Base-by-base conservation (phyloP, 2,329 filamentous ascomycete genomes). In the Verticillium nubilum region DNA sequence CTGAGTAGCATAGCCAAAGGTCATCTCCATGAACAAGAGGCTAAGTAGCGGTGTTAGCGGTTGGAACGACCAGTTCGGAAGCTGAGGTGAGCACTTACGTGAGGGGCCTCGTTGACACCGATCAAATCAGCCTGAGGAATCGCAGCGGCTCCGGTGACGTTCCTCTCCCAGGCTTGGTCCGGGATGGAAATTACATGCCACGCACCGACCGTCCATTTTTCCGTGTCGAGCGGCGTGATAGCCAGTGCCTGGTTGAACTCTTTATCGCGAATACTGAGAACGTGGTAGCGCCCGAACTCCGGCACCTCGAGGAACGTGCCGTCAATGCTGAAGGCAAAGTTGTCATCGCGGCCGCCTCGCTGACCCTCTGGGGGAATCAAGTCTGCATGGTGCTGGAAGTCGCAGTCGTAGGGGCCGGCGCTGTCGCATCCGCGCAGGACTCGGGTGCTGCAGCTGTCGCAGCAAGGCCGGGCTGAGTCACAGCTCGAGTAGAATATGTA, bases 401-500 rank as follows among this genome's bases (percentile, higher is more conserved):
- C 25, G 54, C 54, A 56, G 33, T 56, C 54, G 54, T 28, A 56
- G 7, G 54, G 54, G 5, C 54, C 54, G 25, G 54, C 10, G 12
- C 42, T 28, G 25, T 26, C 54, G 35, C 54, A 56, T 3, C 54
- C 54, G 7, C 54, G 54, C 13, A 56, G 54, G 54, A 56, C 54
- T 10, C 54, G 33, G 13, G 54, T 56, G 54, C 54, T 57, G 35
- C 62, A 64, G 42, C 57, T 61, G 10, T 61, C 59, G 23, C 59
- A 62, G 59, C 62, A 64, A 1, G 56, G 23, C 1, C 47, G 37
- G 23, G 28, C 27, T 1, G 59, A 58, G 55, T 63, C 54, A 17
- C 61, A 62, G n/a, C 58, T 59, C 0, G 63, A 65, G 59, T 65
- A 64, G 57, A 65, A 61, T 52, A 65, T 65, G 29, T 65, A 60